These are phyloP conservation scores for Cicer pinnatifidum DNA, from an alignment of 306 rosid species.

Conservation along the genomic window DNA sequence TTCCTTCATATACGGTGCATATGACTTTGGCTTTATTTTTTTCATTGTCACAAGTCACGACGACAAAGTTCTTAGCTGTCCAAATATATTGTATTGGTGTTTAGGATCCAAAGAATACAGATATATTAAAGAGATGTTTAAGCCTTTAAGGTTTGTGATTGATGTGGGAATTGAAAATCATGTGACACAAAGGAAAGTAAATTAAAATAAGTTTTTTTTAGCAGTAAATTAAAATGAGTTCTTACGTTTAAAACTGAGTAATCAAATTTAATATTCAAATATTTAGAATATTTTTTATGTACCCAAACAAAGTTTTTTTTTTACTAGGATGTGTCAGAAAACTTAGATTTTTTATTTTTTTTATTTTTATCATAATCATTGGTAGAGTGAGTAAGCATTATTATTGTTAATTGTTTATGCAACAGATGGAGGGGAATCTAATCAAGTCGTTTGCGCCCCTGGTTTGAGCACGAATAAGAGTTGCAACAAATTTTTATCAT, in stretches of 20 bases:
- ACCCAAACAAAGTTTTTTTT: no score
- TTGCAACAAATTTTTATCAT: background rate
- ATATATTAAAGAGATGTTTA: background rate
- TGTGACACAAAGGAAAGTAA: background rate
- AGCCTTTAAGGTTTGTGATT: background rate
- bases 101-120: background rate
- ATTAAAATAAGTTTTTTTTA: background rate
- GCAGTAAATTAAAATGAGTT: background rate
- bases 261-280: no score
- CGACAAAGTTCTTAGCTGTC: conserved; percentile 45
- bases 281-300: no score
- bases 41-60: conserved; percentile 35
- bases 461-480: background rate
- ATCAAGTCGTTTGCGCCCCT: background rate
- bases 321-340: background rate
- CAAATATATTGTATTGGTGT: conserved; percentile 28
- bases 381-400: conserved; percentile 4
- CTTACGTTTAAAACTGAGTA: background rate
- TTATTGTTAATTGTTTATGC: conserved; percentile 1
- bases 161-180: background rate
- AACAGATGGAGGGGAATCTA: background rate
- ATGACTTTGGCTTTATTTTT: conserved; percentile 34
- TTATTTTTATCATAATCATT: background rate
- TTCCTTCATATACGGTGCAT: conserved; percentile 27
- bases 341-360: background rate